Percentiles rank a stretch among this genome's conserved stretches.
These are phyloP conservation scores for Jamesozyma spencerorum DNA, from an alignment of 805 yeast genomes.

Conservation along the genomic window DNA sequence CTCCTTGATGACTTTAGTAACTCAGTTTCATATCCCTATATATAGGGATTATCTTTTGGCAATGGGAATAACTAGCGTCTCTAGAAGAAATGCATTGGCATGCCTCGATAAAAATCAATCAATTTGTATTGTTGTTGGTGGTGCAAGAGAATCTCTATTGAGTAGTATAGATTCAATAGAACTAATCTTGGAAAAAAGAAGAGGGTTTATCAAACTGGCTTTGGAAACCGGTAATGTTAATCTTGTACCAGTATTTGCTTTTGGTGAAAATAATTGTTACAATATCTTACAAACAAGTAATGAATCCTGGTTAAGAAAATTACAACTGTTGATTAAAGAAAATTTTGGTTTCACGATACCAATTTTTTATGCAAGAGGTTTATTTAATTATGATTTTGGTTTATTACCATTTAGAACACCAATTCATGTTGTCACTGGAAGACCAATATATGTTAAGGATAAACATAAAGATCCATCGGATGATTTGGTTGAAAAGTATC, in stretches of 20 bases:
- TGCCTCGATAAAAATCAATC: slow-evolving; percentile 59
- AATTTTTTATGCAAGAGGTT: slow-evolving; percentile 82
- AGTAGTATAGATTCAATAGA: slow-evolving; percentile 52
- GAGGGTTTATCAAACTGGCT: slow-evolving; percentile 85
- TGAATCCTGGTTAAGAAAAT: slow-evolving; percentile 39
- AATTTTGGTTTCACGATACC: slow-evolving; percentile 80
- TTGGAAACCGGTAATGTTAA: slow-evolving; percentile 66
- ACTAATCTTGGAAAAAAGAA: slow-evolving; percentile 64
- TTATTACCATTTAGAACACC: slow-evolving; percentile 77
- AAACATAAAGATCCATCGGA: slow-evolving; percentile 36
- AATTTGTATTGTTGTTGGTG: slow-evolving; percentile 87
- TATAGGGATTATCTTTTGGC: slow-evolving; percentile 78
- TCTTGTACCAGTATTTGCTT: slow-evolving; percentile 80
- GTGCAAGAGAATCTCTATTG: slow-evolving; percentile 82
- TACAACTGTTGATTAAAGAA: slow-evolving; percentile 67
- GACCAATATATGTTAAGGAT: slow-evolving; percentile 51
- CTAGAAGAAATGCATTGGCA: slow-evolving; percentile 58
- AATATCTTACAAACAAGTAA: slow-evolving; percentile 39
- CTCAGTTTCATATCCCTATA: slow-evolving; percentile 77
- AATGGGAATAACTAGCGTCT: slow-evolving; percentile 78
- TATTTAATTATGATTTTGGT: slow-evolving; percentile 89
- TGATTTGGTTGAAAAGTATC: slow-evolving; percentile 59
- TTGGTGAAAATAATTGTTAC: slow-evolving; percentile 76
- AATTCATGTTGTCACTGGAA: slow-evolving; percentile 66
- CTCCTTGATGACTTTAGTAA: slow-evolving; percentile 68